Evolutionary conservation across 192 early-diverging fungal species (phyloP).

Genomic region (Mortierella hygrophila): DNA sequence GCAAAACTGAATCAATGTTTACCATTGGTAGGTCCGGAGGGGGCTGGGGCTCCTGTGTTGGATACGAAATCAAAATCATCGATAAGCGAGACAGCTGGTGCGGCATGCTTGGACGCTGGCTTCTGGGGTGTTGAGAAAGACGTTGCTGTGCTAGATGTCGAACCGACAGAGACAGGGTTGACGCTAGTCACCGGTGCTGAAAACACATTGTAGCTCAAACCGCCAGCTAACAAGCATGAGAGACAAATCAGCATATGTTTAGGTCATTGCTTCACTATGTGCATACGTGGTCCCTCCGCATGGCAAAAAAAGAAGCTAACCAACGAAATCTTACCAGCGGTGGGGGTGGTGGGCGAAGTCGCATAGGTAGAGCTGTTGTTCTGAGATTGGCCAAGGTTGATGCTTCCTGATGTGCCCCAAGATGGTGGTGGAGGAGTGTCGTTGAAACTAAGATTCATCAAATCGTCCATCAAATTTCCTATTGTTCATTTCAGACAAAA

Average conservation of each 20-base stretch:
- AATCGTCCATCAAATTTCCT: conserved; percentile 56
- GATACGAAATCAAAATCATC: conserved; percentile 39
- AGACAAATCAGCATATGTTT: too few relatives aligned
- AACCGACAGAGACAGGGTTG: conserved; percentile 33
- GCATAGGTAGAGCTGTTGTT: conserved; percentile 12
- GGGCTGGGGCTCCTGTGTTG: conserved; percentile 21
- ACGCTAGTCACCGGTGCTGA: conserved; percentile 25
- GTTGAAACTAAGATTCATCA: conserved; percentile 52
- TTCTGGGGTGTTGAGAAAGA: not conserved
- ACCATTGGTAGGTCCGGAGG: not conserved
- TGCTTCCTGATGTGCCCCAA: conserved; percentile 47
- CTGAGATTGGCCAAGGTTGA: conserved; percentile 32
- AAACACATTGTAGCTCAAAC: conserved; percentile 29
- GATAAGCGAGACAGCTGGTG: conserved; percentile 4
- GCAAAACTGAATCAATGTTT: not conserved
- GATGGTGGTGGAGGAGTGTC: conserved; percentile 38
- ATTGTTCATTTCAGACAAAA: not conserved
- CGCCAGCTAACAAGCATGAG: not conserved
- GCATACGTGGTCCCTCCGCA: not conserved
- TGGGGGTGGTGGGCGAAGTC: not conserved
- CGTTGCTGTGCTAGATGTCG: conserved; percentile 6
- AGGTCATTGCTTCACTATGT: too few relatives aligned
- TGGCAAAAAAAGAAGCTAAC: not conserved
- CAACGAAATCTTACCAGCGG: not conserved
- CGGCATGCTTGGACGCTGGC: not conserved